Evolutionary conservation across 75 land plant species (phyloP).

Genomic region (Selaginella moellendorffii): DNA sequence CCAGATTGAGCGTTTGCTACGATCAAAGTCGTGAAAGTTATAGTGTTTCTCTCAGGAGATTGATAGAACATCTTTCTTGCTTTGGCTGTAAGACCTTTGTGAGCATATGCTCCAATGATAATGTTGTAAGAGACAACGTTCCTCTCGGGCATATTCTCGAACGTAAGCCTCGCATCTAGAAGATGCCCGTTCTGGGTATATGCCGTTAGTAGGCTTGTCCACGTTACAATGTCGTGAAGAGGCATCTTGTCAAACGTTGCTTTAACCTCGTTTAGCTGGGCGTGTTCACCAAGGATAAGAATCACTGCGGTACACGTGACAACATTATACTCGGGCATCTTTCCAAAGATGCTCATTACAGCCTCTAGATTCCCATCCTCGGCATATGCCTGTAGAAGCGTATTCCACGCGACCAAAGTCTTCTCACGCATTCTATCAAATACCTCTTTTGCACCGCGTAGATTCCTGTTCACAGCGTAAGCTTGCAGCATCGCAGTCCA

Average conservation of each 20-base stretch:
- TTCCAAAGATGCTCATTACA: conserved; percentile 11
- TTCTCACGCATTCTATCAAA: too few relatives aligned
- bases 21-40: conserved; percentile 28
- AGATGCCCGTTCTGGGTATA: too few relatives aligned
- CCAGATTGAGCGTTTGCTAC: conserved; percentile 28
- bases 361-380: conserved; percentile 18
- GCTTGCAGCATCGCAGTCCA: conserved; percentile 29
- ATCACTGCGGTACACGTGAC: too few relatives aligned
- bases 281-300: too few relatives aligned
- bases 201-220: too few relatives aligned
- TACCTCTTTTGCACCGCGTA: too few relatives aligned
- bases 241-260: too few relatives aligned
- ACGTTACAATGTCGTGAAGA: too few relatives aligned
- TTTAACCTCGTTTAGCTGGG: too few relatives aligned
- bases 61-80: conserved; percentile 25
- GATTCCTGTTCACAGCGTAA: too few relatives aligned
- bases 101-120: conserved; percentile 31
- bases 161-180: neutral
- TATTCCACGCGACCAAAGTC: conserved; percentile 24
- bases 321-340: too few relatives aligned
- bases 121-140: conserved; percentile 40
- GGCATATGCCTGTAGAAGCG: conserved; percentile 24
- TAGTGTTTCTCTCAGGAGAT: conserved; percentile 14
- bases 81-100: conserved; percentile 24
- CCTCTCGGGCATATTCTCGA: conserved; percentile 10